Base-by-base conservation (phyloP, 768 basidiomycete species). In the Suillus discolor region DNA sequence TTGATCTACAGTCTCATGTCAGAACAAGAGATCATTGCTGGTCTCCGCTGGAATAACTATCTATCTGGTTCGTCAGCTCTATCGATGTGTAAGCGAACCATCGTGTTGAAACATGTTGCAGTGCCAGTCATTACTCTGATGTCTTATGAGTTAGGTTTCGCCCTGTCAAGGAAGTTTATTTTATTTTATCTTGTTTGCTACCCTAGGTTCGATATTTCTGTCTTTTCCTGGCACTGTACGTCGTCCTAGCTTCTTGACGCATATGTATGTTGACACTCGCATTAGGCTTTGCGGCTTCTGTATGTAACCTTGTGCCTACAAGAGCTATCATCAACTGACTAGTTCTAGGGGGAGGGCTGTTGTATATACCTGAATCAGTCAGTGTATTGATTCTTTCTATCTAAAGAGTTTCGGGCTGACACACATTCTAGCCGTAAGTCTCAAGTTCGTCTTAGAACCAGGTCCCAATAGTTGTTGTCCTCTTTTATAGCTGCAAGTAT, bases 151-250 rank as follows among this genome's bases (percentile, higher is more conserved):
- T 60, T 59, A 16, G 25, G 57, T 18, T 41, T 23, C 2, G 15
- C 7, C 4, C 18, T 20, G 31, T n/a, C 31, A 23, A 23, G 31
- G 31, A 4, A 9, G 18, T 55, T 55, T 31, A 53, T 55, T 7
- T 53, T 6, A 9, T 36, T 34, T 34, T n/a, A 57, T 57, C 31
- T n/a, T 54, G 23, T n/a, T 34, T 23, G 13, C 31, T 18, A 39
- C 6, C 3, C 9, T 18, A 59, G 57, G 57, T 59, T 41, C 57
- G 57, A 59, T 59, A 59, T 25, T 18, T 59, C 13, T 38, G 57
- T 25, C 57, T 59, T 25, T 59, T 41, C 38, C 38, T 59, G 5
- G 23, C 57, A 59, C 9, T 59, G 57, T 59, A 59, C 38, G 57
- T 25, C 16, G 9, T 25, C 9, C 4, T 39, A 1, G 9, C 16